phyloP scores from a whole-genome alignment of 176 grass and related monocot genomes.

The Aegilops bicornis region DNA sequence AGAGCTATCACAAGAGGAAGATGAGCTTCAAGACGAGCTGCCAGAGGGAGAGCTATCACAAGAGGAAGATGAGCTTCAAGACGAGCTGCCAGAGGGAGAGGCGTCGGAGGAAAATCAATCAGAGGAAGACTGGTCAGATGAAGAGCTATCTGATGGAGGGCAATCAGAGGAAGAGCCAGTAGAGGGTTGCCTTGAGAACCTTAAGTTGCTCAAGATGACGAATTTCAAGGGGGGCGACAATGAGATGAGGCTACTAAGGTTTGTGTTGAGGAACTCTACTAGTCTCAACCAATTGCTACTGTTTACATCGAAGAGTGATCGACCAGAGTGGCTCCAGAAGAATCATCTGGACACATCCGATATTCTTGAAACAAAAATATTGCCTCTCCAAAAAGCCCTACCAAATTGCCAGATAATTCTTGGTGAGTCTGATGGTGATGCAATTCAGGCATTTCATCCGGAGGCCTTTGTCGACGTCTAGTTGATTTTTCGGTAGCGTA shows the following conservation, averaged over 20 bases:
- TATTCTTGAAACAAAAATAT: background rate
- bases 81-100: too few relatives aligned
- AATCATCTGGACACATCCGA: background rate
- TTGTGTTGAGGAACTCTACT: slow-evolving; percentile 28
- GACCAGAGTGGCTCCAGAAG: background rate
- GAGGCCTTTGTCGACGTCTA: background rate
- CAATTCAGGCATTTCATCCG: slow-evolving; percentile 17
- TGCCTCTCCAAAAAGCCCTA: background rate
- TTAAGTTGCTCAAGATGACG: slow-evolving; percentile 5
- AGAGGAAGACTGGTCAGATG: background rate
- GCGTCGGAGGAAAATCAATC: background rate
- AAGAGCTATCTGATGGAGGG: slow-evolving; percentile 1
- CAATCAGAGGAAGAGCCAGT: background rate
- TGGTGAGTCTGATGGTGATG: background rate
- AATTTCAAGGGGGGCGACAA: background rate
- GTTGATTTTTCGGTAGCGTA: background rate
- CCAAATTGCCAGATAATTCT: slow-evolving; percentile 1
- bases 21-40: background rate
- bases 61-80: too few relatives aligned
- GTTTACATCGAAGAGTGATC: background rate
- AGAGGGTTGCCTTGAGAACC: background rate
- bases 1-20: background rate
- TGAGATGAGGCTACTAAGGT: slow-evolving; percentile 12
- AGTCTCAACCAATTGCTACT: background rate
- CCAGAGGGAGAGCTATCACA: background rate